phyloP scores from a whole-genome alignment of 2,329 filamentous ascomycete species.

The Bertia moriformis region DNA sequence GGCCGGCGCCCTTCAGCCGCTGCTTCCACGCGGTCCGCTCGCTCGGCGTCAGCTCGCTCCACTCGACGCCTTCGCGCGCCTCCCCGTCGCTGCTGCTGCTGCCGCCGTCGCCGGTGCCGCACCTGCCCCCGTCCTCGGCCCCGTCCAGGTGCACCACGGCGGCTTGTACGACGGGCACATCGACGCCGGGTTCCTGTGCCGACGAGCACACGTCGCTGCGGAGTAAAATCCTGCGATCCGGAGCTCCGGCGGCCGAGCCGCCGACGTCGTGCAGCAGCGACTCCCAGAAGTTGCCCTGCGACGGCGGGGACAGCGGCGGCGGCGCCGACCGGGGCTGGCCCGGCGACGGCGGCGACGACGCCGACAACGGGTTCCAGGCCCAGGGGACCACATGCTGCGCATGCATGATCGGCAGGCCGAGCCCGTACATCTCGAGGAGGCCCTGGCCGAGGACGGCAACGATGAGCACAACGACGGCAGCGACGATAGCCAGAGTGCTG shows the following conservation, averaged over 20 bases:
- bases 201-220: not conserved
- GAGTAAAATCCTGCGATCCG: not conserved
- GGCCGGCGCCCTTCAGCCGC: slow-evolving; percentile 12
- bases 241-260: not conserved
- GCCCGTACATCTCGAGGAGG: slow-evolving; percentile 4
- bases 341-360: not conserved
- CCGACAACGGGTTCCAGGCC: slow-evolving; percentile 7
- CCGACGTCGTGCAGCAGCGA: not conserved
- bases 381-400: not conserved
- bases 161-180: not conserved
- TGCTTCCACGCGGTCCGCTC: slow-evolving; percentile 12
- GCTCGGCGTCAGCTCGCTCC: slow-evolving; percentile 11
- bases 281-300: not conserved
- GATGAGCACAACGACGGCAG: not conserved
- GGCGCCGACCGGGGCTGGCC: slow-evolving; percentile 11
- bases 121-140: slow-evolving; percentile 1
- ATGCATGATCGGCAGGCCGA: not conserved
- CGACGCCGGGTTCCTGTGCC: not conserved
- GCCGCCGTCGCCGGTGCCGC: slow-evolving; percentile 6
- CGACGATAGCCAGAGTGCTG: not conserved
- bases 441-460: slow-evolving; percentile 4
- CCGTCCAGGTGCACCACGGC: slow-evolving; percentile 13
- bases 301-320: no score
- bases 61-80: slow-evolving; percentile 9
- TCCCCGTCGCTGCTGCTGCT: slow-evolving; percentile 10